phyloP scores from a whole-genome alignment of 2,329 filamentous ascomycete genomes.

The Penicillium sp. region DNA sequence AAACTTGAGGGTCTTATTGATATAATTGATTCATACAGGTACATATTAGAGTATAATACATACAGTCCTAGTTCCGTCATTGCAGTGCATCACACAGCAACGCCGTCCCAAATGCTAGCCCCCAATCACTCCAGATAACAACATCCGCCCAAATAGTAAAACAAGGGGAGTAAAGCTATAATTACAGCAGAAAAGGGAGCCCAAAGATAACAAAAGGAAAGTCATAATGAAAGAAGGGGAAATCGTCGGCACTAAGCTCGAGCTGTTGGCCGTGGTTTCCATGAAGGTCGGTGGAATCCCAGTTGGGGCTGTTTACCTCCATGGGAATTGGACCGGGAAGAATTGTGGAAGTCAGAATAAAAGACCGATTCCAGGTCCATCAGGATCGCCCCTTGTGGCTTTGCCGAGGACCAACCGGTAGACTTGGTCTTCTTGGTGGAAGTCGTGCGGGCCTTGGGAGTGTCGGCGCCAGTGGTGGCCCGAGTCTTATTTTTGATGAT shows the following conservation, averaged over 20 bases:
- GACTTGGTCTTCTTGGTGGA: constrained; percentile 30
- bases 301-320: constrained; percentile 34
- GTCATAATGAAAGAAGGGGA: constrained; percentile 10
- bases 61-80: constrained; percentile 2
- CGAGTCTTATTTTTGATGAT: constrained; percentile 62
- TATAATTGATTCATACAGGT: constrained; percentile 1
- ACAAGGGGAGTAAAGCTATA: constrained; percentile 11
- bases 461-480: constrained; percentile 20
- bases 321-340: constrained; percentile 17
- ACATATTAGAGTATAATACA: neutral
- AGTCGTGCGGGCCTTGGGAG: constrained; percentile 19
- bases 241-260: constrained; percentile 23
- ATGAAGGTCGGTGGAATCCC: constrained; percentile 32
- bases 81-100: constrained; percentile 21
- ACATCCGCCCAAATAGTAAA: constrained; percentile 13
- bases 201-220: constrained; percentile 8
- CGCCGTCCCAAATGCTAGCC: constrained; percentile 35
- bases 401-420: constrained; percentile 30
- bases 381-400: constrained; percentile 44
- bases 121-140: constrained; percentile 17
- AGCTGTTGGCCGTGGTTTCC: constrained; percentile 33
- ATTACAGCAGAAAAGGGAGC: constrained; percentile 24
- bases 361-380: constrained; percentile 43
- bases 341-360: constrained; percentile 31
- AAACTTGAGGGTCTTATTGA: neutral